These are phyloP conservation scores for Pilaira anomala DNA, from an alignment of 192 early-diverging fungal genomes.

Conservation along the genomic window DNA sequence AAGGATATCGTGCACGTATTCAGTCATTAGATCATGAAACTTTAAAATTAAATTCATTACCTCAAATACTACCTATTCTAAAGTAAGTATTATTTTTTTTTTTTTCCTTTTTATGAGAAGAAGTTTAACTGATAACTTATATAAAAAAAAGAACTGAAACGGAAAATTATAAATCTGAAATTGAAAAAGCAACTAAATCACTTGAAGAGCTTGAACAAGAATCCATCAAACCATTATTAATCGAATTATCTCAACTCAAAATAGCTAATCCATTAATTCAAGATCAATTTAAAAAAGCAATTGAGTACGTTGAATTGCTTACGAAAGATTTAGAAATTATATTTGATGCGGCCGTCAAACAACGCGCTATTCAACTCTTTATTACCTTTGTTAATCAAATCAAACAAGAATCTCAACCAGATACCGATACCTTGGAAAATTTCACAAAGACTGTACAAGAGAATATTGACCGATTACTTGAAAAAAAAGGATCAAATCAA, in stretches of 20 bases:
- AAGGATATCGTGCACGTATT: constrained; percentile 6
- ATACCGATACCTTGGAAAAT: no score
- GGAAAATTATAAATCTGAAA: neutral
- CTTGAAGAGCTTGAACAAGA: neutral
- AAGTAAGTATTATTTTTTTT: neutral
- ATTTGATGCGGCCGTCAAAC: no score
- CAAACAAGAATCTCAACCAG: no score
- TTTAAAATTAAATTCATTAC: neutral
- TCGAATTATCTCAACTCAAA: neutral
- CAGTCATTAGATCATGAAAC: neutral
- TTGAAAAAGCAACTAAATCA: neutral
- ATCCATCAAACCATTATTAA: neutral
- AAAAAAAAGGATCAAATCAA: no score
- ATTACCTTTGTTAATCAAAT: no score
- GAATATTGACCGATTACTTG: no score
- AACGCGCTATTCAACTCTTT: no score
- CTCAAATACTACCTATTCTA: constrained; percentile 8
- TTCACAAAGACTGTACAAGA: no score
- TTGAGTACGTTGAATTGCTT: no score
- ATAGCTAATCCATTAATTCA: no score
- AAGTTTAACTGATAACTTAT: neutral
- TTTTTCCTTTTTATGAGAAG: neutral
- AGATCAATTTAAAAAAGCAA: no score
- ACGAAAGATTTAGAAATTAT: no score
- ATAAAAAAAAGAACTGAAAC: constrained; percentile 4